Conservation (phyloP, 257 asterid genomes). For the Solanum rostratum region DNA sequence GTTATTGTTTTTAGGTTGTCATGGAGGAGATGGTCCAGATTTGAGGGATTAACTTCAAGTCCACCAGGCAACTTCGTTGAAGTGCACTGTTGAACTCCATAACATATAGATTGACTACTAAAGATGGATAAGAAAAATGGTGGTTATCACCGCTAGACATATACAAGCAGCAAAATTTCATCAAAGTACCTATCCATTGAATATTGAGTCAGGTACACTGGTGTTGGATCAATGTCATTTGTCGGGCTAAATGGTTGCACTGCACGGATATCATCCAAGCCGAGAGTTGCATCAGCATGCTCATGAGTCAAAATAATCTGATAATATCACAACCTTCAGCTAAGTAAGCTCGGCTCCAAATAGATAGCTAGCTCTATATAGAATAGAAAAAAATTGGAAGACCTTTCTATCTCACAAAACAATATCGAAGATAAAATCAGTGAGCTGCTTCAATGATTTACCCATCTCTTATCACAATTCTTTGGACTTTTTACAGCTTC, state of each 20-base stretch:
- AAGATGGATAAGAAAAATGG: background rate
- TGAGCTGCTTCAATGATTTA: background rate
- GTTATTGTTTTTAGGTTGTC: background rate
- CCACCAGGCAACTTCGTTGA: background rate
- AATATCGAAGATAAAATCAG: background rate
- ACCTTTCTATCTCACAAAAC: background rate
- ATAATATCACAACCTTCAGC: constrained; percentile 8
- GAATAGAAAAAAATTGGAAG: background rate
- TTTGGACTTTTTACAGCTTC: background rate
- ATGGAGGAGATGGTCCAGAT: background rate
- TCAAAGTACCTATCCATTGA: constrained; percentile 71
- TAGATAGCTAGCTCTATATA: background rate
- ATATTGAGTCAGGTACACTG: constrained; percentile 61
- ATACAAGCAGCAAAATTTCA: background rate
- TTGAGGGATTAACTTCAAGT: background rate
- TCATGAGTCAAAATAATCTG: constrained; percentile 95
- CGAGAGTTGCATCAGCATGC: constrained; percentile 99
- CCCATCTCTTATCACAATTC: background rate
- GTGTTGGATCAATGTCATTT: constrained; percentile 84
- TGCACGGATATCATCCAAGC: constrained; percentile 83
- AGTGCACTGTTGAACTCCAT: background rate
- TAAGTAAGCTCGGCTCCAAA: background rate
- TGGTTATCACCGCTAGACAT: background rate
- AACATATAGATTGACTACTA: background rate
- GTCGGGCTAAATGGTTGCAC: constrained; percentile 93